Conservation (phyloP, 768 basidiomycete species). For the Macrolepiota fuliginosa region DNA sequence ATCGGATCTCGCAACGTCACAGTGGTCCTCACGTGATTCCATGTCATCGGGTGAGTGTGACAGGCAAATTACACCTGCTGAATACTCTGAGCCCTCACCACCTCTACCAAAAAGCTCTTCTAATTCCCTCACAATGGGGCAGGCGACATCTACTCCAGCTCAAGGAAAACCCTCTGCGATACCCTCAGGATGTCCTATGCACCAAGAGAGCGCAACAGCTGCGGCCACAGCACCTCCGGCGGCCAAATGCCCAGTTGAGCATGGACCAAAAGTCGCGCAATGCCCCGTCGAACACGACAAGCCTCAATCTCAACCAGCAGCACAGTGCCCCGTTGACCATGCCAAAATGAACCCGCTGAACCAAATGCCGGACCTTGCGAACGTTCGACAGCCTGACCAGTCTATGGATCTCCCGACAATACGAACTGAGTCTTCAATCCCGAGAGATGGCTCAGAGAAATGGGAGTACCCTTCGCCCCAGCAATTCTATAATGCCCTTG, state of each 20-base stretch:
- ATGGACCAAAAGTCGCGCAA: conserved; percentile 25
- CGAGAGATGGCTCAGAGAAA: conserved; percentile 51
- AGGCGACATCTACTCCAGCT: conserved; percentile 41
- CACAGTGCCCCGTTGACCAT: conserved; percentile 67
- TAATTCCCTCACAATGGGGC: conserved; percentile 31
- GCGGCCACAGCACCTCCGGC: conserved; percentile 21
- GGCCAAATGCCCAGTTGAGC: conserved; percentile 38
- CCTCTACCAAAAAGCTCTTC: not conserved
- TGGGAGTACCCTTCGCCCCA: conserved; percentile 99
- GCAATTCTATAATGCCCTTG: conserved; percentile 97
- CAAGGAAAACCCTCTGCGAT: conserved; percentile 16
- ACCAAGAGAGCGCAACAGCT: conserved; percentile 28
- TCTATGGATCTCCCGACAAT: conserved; percentile 61
- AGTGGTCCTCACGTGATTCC: not conserved
- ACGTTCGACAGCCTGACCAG: conserved; percentile 61
- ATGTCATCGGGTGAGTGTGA: not conserved
- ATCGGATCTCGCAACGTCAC: no score
- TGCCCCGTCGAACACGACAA: conserved; percentile 44
- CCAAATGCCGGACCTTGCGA: conserved; percentile 85
- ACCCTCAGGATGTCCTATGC: conserved; percentile 37
- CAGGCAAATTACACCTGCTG: not conserved
- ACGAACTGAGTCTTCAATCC: conserved; percentile 83
- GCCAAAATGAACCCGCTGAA: conserved; percentile 67
- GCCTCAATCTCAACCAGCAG: conserved; percentile 27
- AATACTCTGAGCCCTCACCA: not conserved